A percentile compares a stretch with the other conserved stretches of the same genome.
Evolutionary conservation across 2,329 filamentous ascomycete genomes (phyloP).

Genomic region (Talaromyces sp.): DNA sequence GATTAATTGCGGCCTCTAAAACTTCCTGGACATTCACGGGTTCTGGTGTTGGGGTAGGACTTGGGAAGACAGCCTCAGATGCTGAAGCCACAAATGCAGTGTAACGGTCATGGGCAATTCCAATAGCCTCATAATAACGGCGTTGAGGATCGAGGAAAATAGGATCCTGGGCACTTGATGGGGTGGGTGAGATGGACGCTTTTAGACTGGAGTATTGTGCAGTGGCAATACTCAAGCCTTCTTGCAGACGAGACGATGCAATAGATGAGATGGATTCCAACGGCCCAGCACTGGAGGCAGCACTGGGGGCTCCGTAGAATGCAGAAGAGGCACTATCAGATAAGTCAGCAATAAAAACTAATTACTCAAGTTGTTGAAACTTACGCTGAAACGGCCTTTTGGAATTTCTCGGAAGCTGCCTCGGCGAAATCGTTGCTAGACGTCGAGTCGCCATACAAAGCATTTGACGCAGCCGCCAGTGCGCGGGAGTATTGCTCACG

Average conservation of each 20-base stretch:
- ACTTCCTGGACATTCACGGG: conserved; percentile 28
- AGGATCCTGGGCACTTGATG: conserved; percentile 53
- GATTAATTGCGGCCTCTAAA: conserved; percentile 30
- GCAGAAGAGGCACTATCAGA: conserved; percentile 48
- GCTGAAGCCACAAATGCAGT: conserved; percentile 69
- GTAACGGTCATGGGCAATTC: conserved; percentile 73
- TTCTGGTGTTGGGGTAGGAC: conserved; percentile 44
- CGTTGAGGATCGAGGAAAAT: conserved; percentile 57
- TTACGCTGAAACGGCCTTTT: conserved; percentile 55
- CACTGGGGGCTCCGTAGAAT: conserved; percentile 55
- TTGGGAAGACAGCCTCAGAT: conserved; percentile 64
- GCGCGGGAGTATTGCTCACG: conserved; percentile 55
- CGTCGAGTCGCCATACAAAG: conserved; percentile 48
- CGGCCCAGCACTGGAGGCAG: conserved; percentile 42
- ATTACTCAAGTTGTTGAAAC: conserved; percentile 17
- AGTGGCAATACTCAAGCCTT: conserved; percentile 67
- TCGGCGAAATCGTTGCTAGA: conserved; percentile 43
- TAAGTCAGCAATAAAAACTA: conserved; percentile 11
- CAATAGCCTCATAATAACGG: conserved; percentile 74
- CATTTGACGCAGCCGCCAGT: conserved; percentile 53
- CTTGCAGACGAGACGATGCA: conserved; percentile 64
- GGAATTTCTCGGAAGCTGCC: conserved; percentile 52
- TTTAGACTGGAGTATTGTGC: conserved; percentile 67
- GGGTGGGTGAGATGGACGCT: conserved; percentile 58
- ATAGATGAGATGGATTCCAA: conserved; percentile 60